Percentiles rank a stretch among this genome's conserved stretches.
phyloP scores from a whole-genome alignment of 257 asterid species.

The Lantana camara region DNA sequence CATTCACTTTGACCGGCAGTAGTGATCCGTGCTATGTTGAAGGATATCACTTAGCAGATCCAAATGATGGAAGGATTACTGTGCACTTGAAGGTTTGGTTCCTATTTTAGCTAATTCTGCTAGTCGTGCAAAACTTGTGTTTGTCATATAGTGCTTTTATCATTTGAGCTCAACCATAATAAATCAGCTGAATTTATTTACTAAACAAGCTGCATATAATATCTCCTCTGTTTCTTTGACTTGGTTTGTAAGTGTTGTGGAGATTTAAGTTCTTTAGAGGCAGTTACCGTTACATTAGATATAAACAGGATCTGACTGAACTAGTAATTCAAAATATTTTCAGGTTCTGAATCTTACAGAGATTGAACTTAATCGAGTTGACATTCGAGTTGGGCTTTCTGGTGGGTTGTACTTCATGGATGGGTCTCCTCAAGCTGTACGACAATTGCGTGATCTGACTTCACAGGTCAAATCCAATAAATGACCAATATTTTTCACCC shows the following conservation, averaged over 20 bases:
- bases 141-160: too few relatives aligned
- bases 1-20: slow-evolving; percentile 83
- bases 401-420: slow-evolving; percentile 96
- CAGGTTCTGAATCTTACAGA: slow-evolving; percentile 93
- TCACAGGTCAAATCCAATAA: slow-evolving; percentile 64
- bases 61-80: slow-evolving; percentile 91
- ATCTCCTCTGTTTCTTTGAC: too few relatives aligned
- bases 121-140: slow-evolving; percentile 9
- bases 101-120: slow-evolving; percentile 24
- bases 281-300: slow-evolving; percentile 7
- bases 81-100: slow-evolving; percentile 81
- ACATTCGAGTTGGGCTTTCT: slow-evolving; percentile 88
- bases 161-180: too few relatives aligned
- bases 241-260: too few relatives aligned
- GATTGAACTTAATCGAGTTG: slow-evolving; percentile 86
- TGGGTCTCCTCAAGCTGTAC: slow-evolving; percentile 96
- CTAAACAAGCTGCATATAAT: too few relatives aligned
- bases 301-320: not conserved
- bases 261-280: too few relatives aligned
- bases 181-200: too few relatives aligned
- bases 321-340: slow-evolving; percentile 27
- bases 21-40: slow-evolving; percentile 98
- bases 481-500: slow-evolving; percentile 14
- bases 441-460: slow-evolving; percentile 79
- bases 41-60: slow-evolving; percentile 92